Conservation (phyloP, 2,329 filamentous ascomycete genomes). For the Laburnicola sp. region DNA sequence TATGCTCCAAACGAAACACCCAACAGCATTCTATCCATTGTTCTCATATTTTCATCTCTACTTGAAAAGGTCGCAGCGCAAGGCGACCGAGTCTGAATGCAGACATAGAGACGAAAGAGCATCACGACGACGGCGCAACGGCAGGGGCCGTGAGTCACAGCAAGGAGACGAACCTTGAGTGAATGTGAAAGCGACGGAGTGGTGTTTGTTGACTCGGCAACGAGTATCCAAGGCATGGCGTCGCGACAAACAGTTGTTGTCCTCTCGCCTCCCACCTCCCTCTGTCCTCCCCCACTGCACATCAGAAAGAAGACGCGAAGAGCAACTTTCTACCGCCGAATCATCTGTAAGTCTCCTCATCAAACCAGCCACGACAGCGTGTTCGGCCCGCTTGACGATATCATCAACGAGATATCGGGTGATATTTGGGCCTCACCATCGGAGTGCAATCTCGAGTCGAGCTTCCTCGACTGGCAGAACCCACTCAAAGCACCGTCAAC, state of each 20-base stretch:
- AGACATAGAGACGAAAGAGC: no score
- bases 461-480: constrained; percentile 19
- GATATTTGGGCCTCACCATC: constrained; percentile 30
- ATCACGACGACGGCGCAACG: no score
- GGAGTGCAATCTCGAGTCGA: constrained; percentile 15
- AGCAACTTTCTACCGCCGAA: constrained; percentile 29
- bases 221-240: constrained; percentile 6
- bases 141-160: no score
- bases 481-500: constrained; percentile 23
- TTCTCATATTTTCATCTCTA: no score
- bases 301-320: constrained; percentile 35
- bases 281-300: constrained; percentile 34
- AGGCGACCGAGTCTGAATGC: no score
- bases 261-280: constrained; percentile 17
- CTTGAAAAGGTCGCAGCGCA: no score
- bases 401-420: constrained; percentile 39
- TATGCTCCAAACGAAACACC: neutral
- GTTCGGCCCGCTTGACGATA: constrained; percentile 38
- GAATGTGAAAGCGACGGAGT: neutral
- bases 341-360: constrained; percentile 27
- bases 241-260: constrained; percentile 6
- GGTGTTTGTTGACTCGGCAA: neutral
- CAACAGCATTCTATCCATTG: no score
- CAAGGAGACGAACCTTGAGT: neutral
- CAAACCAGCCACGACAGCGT: constrained; percentile 10